phyloP scores from a whole-genome alignment of 2,329 filamentous ascomycete species.

The Leptographium lundbergii region DNA sequence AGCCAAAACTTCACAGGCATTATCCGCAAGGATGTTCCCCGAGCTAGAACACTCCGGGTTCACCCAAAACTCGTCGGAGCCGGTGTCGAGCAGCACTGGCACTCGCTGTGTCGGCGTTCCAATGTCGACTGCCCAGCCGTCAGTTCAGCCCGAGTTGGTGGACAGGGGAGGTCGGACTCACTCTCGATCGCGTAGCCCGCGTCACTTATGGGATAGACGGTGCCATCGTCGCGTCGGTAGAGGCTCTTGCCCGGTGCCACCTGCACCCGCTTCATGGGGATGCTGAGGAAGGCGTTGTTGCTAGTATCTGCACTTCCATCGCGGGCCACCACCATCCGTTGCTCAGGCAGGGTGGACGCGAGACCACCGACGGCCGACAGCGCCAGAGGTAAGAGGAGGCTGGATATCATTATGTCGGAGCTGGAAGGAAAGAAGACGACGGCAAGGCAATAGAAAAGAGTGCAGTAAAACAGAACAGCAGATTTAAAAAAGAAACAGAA shows the following conservation, averaged over 20 bases:
- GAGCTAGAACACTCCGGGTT: conserved; percentile 40
- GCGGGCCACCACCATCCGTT: background rate
- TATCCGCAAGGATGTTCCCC: background rate
- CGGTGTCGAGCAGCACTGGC: conserved; percentile 39
- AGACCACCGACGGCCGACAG: conserved; percentile 2
- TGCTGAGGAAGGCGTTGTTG: conserved; percentile 3
- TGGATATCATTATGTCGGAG: background rate
- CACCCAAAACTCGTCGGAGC: conserved; percentile 43
- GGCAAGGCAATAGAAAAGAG: background rate
- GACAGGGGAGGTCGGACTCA: background rate
- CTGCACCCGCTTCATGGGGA: background rate
- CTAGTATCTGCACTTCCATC: background rate
- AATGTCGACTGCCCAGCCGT: conserved; percentile 23
- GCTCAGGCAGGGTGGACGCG: background rate
- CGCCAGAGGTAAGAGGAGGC: conserved; percentile 5
- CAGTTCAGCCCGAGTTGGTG: background rate
- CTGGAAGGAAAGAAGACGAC: background rate
- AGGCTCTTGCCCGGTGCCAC: background rate
- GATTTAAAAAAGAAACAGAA: background rate
- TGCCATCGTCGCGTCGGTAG: conserved; percentile 1
- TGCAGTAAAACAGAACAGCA: background rate
- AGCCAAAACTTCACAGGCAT: conserved; percentile 23
- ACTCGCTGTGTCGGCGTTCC: conserved; percentile 36
- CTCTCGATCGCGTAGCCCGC: conserved; percentile 11
- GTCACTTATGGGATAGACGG: conserved; percentile 9